Percentiles rank a stretch among this genome's conserved stretches.
Evolutionary conservation across 768 basidiomycete genomes (phyloP).

Genomic region (Leccinum longicurvipes): DNA sequence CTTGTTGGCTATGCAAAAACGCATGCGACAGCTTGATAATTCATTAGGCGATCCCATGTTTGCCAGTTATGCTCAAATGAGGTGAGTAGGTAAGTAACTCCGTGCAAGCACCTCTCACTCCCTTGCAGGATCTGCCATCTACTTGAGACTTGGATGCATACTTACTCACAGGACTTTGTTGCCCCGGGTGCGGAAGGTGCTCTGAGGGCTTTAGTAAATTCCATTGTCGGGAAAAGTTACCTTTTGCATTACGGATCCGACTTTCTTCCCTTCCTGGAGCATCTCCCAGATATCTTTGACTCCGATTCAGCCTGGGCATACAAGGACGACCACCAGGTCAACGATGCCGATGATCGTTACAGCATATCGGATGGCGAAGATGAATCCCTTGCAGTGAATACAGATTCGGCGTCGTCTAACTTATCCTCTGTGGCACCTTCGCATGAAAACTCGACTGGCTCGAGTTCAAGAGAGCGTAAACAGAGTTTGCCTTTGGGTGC

Average conservation of each 20-base stretch:
- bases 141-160: constrained; percentile 71
- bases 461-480: constrained; percentile 56
- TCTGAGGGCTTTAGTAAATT: constrained; percentile 71
- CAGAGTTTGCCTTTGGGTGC: constrained; percentile 58
- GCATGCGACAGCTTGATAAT: constrained; percentile 73
- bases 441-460: constrained; percentile 22
- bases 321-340: constrained; percentile 53
- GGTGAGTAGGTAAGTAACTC: constrained; percentile 39
- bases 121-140: constrained; percentile 68
- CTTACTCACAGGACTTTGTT: constrained; percentile 78
- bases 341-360: constrained; percentile 63
- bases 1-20: constrained; percentile 84
- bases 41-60: constrained; percentile 79
- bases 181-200: constrained; percentile 72
- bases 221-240: constrained; percentile 74
- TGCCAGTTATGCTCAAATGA: constrained; percentile 86
- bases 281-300: constrained; percentile 60
- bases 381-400: constrained; percentile 32
- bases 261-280: constrained; percentile 76
- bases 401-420: constrained; percentile 31
- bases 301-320: constrained; percentile 73
- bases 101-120: constrained; percentile 1
- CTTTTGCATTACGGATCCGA: constrained; percentile 83
- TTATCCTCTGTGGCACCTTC: constrained; percentile 20
- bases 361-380: constrained; percentile 53